Conservation (phyloP, 495 filamentous ascomycete species). For the Talaromyces liani region DNA sequence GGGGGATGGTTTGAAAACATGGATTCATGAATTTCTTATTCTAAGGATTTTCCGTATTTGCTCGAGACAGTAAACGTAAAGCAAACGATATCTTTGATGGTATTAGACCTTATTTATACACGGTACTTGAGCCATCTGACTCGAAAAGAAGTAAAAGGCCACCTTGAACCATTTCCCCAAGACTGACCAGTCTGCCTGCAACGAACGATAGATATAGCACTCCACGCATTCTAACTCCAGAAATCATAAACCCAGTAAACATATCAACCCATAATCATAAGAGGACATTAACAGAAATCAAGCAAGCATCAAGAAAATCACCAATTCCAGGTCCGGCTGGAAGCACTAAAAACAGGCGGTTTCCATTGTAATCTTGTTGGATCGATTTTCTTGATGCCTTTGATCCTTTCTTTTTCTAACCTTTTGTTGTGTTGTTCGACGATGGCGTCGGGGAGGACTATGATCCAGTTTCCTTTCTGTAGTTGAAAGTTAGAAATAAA, state of each 20-base stretch:
- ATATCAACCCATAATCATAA: background rate
- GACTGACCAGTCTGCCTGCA: background rate
- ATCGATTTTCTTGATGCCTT: constrained; percentile 69
- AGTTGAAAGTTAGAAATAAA: constrained; percentile 18
- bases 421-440: constrained; percentile 67
- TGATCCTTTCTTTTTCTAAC: constrained; percentile 66
- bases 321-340: constrained; percentile 93
- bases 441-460: constrained; percentile 75
- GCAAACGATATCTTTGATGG: background rate
- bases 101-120: background rate
- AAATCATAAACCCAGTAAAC: background rate
- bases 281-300: constrained; percentile 8
- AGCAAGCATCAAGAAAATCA: constrained; percentile 38
- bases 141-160: background rate
- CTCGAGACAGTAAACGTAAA: background rate
- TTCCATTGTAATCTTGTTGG: constrained; percentile 82
- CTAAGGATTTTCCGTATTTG: background rate
- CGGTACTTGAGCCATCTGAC: background rate
- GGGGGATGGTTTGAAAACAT: background rate
- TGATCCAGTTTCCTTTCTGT: constrained; percentile 84
- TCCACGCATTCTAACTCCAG: background rate
- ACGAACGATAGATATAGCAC: background rate
- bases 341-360: constrained; percentile 87
- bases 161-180: background rate
- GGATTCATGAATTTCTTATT: background rate